Evolutionary conservation across 257 asterid species (phyloP), one percentile per base, ranked within the genome.

Genomic region (Penstemon eatonii): DNA sequence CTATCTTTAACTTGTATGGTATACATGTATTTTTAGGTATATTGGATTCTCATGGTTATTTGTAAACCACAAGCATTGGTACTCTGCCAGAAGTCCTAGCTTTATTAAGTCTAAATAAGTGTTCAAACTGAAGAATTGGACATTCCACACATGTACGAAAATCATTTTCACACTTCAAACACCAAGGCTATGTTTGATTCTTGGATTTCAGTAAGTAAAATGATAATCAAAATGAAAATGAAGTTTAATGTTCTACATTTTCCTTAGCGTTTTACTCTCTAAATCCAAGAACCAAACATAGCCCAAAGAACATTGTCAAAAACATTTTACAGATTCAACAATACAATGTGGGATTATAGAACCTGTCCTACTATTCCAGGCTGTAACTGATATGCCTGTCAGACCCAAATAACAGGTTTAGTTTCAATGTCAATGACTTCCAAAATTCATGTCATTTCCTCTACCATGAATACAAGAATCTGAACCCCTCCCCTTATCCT

Each of bases 391-490:
- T 6, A 6, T 46, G 52, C 12, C 12, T 44, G 50, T 11, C 5
- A 62, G 6, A 19, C 19, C 36, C 4, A n/a, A 62, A 25, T 62
- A 44, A 18, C 55, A 44, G 37, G 8, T 62, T 37, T 38, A 62
- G 37, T 62, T 62, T 62, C 56, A 44, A 8, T 39, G 53, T 63
- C 40, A 18, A 7, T 63, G n/a, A 45, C 56, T 8, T 46, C 68
- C 8, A 45, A 2, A 8, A 8, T 54, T 11, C 38, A 19, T 2
- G 3, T 19, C 19, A 19, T 3, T 19, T 15, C 33, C 3, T 9
- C 12, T 49, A 3, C 10, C 13, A 12, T 44, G 42, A 62, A 43
- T 10, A 62, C 42, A 63, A 1, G 42, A 50, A 15, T 55, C 40
- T 40, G 12, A 46, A 65, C n/a, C 37, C 2, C 33, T 6, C 41